Evolutionary conservation across 257 asterid genomes (phyloP).

Genomic region (Thymus quinquecostatus): DNA sequence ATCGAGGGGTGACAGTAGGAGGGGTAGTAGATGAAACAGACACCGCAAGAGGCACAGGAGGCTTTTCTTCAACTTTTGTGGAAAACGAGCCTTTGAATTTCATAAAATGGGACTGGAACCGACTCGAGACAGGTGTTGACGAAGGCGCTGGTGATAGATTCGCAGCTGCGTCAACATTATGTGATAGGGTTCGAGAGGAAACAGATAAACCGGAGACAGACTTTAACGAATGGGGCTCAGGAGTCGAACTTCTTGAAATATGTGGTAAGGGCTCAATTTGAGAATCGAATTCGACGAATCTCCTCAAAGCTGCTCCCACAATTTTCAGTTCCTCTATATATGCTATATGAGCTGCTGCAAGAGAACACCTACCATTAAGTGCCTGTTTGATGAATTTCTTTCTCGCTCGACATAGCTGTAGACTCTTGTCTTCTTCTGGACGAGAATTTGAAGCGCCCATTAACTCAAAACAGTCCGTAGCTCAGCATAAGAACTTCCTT

Average conservation of each 20-base stretch:
- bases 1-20: slow-evolving; percentile 61
- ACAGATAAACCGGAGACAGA: slow-evolving; percentile 61
- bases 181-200: slow-evolving; percentile 67
- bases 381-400: slow-evolving; percentile 94
- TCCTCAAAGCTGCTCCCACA: slow-evolving; percentile 69
- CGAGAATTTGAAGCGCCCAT: slow-evolving; percentile 93
- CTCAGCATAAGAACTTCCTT: slow-evolving; percentile 33
- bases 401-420: slow-evolving; percentile 89
- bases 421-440: slow-evolving; percentile 85
- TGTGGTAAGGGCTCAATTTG: slow-evolving; percentile 51
- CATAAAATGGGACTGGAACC: slow-evolving; percentile 65
- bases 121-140: slow-evolving; percentile 53
- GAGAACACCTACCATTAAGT: slow-evolving; percentile 85
- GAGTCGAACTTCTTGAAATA: slow-evolving; percentile 49
- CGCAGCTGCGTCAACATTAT: slow-evolving; percentile 47
- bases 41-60: slow-evolving; percentile 52
- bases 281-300: slow-evolving; percentile 73
- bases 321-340: slow-evolving; percentile 69
- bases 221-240: slow-evolving; percentile 54
- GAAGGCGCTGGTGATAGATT: slow-evolving; percentile 56
- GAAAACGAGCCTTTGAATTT: slow-evolving; percentile 68
- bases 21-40: slow-evolving; percentile 69
- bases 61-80: slow-evolving; percentile 80
- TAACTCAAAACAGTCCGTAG: slow-evolving; percentile 25
- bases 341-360: slow-evolving; percentile 82